Conservation (phyloP, 2,329 filamentous ascomycete species). For the Claviceps citrina region DNA sequence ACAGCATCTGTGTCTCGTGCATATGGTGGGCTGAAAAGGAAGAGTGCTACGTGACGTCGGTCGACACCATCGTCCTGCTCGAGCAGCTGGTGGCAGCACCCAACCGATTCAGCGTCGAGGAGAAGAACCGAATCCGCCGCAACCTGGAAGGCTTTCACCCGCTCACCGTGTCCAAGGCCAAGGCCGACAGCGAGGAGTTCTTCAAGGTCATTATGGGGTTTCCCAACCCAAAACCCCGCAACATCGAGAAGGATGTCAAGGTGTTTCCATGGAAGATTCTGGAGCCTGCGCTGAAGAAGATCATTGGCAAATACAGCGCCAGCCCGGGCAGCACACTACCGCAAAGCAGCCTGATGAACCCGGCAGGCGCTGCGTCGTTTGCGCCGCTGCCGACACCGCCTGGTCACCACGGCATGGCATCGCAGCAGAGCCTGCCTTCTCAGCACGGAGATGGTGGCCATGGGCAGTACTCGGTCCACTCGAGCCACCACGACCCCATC, state of each 20-base stretch:
- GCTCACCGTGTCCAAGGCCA: slow-evolving; percentile 82
- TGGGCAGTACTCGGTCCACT: slow-evolving; percentile 24
- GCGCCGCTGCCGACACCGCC: slow-evolving; percentile 33
- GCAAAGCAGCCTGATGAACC: slow-evolving; percentile 25
- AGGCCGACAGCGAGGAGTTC: slow-evolving; percentile 85
- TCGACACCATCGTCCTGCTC: slow-evolving; percentile 90
- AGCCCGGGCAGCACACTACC: slow-evolving; percentile 26
- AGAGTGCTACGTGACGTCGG: slow-evolving; percentile 86
- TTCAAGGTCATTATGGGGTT: slow-evolving; percentile 99
- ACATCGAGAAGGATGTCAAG: slow-evolving; percentile 98
- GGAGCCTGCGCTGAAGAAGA: slow-evolving; percentile 80
- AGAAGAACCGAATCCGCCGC: slow-evolving; percentile 93
- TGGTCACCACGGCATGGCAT: slow-evolving; percentile 15
- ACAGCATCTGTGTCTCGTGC: slow-evolving; percentile 91
- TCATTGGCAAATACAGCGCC: slow-evolving; percentile 86
- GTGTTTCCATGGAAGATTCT: slow-evolving; percentile 95
- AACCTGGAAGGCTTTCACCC: slow-evolving; percentile 93
- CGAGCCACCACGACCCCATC: slow-evolving; percentile 33
- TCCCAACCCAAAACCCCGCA: slow-evolving; percentile 82
- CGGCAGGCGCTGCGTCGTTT: slow-evolving; percentile 24
- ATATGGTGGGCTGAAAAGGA: slow-evolving; percentile 91
- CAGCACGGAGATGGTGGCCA: slow-evolving; percentile 18
- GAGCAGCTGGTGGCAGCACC: slow-evolving; percentile 68
- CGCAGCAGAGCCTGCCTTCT: slow-evolving; percentile 15
- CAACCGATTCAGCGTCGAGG: slow-evolving; percentile 80